These are phyloP conservation scores for Pseudonectria foliicola DNA, from an alignment of 2,329 filamentous ascomycete genomes.

Conservation along the genomic window DNA sequence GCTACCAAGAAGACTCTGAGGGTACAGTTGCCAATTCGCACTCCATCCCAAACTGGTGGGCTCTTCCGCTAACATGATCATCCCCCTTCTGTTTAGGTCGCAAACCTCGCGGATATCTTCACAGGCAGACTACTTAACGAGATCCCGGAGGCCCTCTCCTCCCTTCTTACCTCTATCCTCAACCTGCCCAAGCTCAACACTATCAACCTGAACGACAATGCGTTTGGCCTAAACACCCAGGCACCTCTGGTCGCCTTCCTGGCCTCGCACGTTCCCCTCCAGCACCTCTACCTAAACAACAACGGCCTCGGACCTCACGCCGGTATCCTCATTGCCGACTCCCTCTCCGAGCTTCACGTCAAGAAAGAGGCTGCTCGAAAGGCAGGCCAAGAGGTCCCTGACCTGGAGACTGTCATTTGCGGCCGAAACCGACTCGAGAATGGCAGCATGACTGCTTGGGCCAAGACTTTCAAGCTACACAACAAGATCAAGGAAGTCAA, in stretches of 20 bases:
- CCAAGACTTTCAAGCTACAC: constrained; percentile 77
- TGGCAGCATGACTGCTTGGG: constrained; percentile 94
- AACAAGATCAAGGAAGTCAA: constrained; percentile 76
- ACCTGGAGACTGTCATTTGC: constrained; percentile 94
- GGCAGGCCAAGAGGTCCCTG: constrained; percentile 63
- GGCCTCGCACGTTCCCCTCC: constrained; percentile 77
- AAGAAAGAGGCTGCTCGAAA: constrained; percentile 76
- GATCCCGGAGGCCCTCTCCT: constrained; percentile 83
- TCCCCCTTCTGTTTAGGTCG: constrained; percentile 43
- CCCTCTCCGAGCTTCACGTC: constrained; percentile 71
- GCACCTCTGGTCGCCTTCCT: constrained; percentile 90
- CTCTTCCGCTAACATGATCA: constrained; percentile 3
- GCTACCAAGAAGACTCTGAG: constrained; percentile 76
- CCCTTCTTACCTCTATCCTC: constrained; percentile 77
- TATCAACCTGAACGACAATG: constrained; percentile 95
- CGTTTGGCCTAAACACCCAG: constrained; percentile 92
- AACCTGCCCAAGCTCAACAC: constrained; percentile 82
- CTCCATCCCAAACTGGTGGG: background rate
- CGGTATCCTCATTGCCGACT: constrained; percentile 81
- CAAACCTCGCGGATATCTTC: constrained; percentile 96
- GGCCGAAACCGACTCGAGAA: constrained; percentile 94
- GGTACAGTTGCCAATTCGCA: constrained; percentile 35
- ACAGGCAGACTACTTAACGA: constrained; percentile 88
- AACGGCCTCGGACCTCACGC: constrained; percentile 92
- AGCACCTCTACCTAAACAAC: constrained; percentile 95